phyloP scores from a whole-genome alignment of 805 yeast species.

The Yarrowia sp. region DNA sequence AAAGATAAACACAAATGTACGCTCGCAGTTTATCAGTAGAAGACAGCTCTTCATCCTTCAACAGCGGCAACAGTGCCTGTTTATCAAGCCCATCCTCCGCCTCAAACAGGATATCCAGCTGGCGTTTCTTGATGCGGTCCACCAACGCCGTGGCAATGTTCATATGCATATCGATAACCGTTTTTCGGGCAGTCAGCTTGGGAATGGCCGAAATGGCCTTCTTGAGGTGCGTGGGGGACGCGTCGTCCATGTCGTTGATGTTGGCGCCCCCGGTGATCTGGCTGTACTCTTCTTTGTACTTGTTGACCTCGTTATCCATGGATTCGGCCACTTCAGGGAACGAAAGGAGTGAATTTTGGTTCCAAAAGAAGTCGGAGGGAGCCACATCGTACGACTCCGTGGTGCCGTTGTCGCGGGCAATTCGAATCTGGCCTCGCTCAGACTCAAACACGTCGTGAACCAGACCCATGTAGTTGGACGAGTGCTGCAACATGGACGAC shows the following conservation, averaged over 20 bases:
- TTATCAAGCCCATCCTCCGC: slow-evolving; percentile 74
- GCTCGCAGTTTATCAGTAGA: slow-evolving; percentile 79
- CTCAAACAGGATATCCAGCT: slow-evolving; percentile 87
- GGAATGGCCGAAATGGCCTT: slow-evolving; percentile 88
- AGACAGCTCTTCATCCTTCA: slow-evolving; percentile 58
- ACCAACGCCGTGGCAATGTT: slow-evolving; percentile 82
- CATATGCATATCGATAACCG: slow-evolving; percentile 94
- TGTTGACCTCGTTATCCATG: slow-evolving; percentile 77
- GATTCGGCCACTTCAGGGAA: slow-evolving; percentile 99
- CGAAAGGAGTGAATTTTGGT: slow-evolving; percentile 75
- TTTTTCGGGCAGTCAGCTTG: slow-evolving; percentile 82
- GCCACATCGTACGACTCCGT: slow-evolving; percentile 78
- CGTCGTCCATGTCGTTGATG: slow-evolving; percentile 59
- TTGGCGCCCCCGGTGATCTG: slow-evolving; percentile 79
- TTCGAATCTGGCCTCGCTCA: slow-evolving; percentile 68
- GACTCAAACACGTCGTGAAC: slow-evolving; percentile 86
- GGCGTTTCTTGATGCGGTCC: slow-evolving; percentile 79
- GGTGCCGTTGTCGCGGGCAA: slow-evolving; percentile 39
- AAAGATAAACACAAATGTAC: slow-evolving; percentile 71
- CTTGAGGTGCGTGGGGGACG: slow-evolving; percentile 44
- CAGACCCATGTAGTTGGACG: slow-evolving; percentile 97
- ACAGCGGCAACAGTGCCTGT: slow-evolving; percentile 50
- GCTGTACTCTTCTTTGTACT: slow-evolving; percentile 83
- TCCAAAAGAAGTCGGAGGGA: slow-evolving; percentile 93
- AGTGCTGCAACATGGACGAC: slow-evolving; percentile 91